A percentile compares a stretch with the other conserved stretches of the same genome.
Conservation (phyloP, 2,329 filamentous ascomycete genomes). For the Celoporthe dispersa region DNA sequence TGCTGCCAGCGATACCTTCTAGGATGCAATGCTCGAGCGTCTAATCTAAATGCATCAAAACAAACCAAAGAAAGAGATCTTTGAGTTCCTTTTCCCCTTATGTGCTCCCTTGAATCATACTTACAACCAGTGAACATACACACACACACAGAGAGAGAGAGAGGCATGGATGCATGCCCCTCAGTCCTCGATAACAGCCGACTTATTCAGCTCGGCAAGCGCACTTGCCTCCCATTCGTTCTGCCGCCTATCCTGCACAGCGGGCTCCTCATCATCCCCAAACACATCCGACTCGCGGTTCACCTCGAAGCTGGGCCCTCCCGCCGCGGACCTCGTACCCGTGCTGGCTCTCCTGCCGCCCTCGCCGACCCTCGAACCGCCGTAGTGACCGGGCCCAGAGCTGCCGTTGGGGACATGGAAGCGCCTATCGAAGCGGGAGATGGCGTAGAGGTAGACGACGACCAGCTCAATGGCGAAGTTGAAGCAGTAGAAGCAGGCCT, state of each 20-base stretch:
- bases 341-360: not conserved
- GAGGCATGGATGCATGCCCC: not conserved
- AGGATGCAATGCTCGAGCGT: not conserved
- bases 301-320: slow-evolving; percentile 19
- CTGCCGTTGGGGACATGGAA: slow-evolving; percentile 58
- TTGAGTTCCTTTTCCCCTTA: not conserved
- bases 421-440: slow-evolving; percentile 72
- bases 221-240: slow-evolving; percentile 26
- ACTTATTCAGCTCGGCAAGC: slow-evolving; percentile 19
- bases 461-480: slow-evolving; percentile 76
- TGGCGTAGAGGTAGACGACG: slow-evolving; percentile 68
- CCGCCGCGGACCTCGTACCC: not conserved
- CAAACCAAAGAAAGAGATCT: not conserved
- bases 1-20: not conserved
- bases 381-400: slow-evolving; percentile 26
- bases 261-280: slow-evolving; percentile 23
- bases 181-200: not conserved
- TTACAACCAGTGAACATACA: not conserved
- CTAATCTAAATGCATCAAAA: not conserved
- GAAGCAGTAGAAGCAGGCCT: slow-evolving; percentile 78
- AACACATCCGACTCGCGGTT: slow-evolving; percentile 35
- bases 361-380: slow-evolving; percentile 10
- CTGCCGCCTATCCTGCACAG: slow-evolving; percentile 13
- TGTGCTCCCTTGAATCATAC: not conserved
- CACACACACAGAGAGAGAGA: no score